These are phyloP conservation scores for Geranium brycei DNA, from an alignment of 345 rosid genomes.

Conservation along the genomic window DNA sequence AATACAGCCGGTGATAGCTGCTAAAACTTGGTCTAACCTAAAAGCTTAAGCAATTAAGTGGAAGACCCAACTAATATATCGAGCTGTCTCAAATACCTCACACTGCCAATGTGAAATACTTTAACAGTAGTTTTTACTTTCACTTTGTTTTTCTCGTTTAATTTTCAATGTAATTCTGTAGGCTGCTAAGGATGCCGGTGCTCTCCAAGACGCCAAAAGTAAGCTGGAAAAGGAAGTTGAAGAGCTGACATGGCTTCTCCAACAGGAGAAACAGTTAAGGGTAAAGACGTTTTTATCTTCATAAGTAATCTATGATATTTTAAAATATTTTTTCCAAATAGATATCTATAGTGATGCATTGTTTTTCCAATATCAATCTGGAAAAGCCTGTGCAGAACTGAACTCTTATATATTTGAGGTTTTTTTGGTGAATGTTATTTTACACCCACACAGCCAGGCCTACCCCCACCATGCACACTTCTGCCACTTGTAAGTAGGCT, in stretches of 20 bases:
- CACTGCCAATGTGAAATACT: no score
- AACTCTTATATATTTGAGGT: no score
- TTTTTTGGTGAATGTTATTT: no score
- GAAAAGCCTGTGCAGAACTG: no score
- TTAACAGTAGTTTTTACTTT: background rate
- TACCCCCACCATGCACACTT: no score
- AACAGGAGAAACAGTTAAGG: constrained; percentile 78
- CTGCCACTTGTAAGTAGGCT: no score
- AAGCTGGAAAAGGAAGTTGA: constrained; percentile 88
- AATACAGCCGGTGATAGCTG: background rate
- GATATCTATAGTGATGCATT: background rate
- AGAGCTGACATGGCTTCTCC: constrained; percentile 73
- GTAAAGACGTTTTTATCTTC: constrained; percentile 21
- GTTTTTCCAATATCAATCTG: no score
- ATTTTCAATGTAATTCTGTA: constrained; percentile 14
- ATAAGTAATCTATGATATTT: background rate
- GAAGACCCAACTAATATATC: no score
- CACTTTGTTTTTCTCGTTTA: constrained; percentile 4
- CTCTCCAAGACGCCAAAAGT: constrained; percentile 88
- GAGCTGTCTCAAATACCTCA: no score
- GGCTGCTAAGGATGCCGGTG: constrained; percentile 97
- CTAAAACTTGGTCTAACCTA: no score
- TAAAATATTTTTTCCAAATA: background rate
- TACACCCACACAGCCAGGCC: no score
- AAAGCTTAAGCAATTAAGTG: no score